Evolutionary conservation across 2,329 filamentous ascomycete species (phyloP).

Genomic region (Venturia carpophila): DNA sequence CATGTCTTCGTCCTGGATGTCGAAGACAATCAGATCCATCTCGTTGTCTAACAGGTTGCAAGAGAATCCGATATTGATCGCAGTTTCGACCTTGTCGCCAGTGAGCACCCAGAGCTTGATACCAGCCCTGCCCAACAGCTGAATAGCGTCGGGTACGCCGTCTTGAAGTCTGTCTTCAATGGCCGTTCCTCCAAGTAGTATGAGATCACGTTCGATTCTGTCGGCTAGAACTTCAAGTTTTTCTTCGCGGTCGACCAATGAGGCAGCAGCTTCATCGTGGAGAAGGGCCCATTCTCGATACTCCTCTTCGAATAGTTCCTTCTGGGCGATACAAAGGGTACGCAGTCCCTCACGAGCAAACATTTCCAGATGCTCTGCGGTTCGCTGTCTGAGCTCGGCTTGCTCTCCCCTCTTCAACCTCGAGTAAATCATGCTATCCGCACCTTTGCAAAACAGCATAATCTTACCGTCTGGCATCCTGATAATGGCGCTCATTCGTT

Average conservation of each 20-base stretch:
- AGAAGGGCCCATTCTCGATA: slow-evolving; percentile 79
- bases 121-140: slow-evolving; percentile 79
- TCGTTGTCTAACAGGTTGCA: slow-evolving; percentile 96
- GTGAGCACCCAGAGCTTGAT: slow-evolving; percentile 99
- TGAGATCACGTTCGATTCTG: slow-evolving; percentile 81
- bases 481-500: slow-evolving; percentile 96
- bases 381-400: slow-evolving; percentile 69
- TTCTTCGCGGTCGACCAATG: slow-evolving; percentile 80
- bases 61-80: slow-evolving; percentile 99
- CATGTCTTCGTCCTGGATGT: slow-evolving; percentile 67
- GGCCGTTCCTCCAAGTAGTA: slow-evolving; percentile 82
- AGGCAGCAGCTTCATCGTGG: slow-evolving; percentile 77
- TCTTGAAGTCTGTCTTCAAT: slow-evolving; percentile 97
- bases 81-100: slow-evolving; percentile 97
- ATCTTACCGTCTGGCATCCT: slow-evolving; percentile 88
- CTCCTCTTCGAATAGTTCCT: slow-evolving; percentile 70
- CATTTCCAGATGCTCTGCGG: slow-evolving; percentile 91
- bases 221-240: slow-evolving; percentile 87
- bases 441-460: slow-evolving; percentile 91
- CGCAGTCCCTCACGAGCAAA: slow-evolving; percentile 92
- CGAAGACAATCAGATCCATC: slow-evolving; percentile 91
- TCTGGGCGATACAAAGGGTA: slow-evolving; percentile 87
- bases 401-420: slow-evolving; percentile 81
- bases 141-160: slow-evolving; percentile 92
- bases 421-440: slow-evolving; percentile 94